These are phyloP conservation scores for Lactarius hengduanensis DNA, from an alignment of 768 basidiomycete species.

Conservation along the genomic window DNA sequence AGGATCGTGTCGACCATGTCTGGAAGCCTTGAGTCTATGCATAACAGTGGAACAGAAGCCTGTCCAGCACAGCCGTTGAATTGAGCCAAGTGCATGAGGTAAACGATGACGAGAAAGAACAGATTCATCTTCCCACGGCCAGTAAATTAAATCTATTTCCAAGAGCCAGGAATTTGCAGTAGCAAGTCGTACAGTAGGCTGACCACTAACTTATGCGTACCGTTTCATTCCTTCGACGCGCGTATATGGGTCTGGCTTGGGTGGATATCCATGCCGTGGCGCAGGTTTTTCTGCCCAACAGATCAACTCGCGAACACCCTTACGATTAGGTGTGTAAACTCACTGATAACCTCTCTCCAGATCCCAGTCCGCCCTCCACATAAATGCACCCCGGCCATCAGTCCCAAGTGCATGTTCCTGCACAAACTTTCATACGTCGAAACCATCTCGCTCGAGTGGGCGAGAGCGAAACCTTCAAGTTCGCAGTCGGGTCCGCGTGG, in stretches of 20 bases:
- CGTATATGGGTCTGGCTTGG: conserved; percentile 56
- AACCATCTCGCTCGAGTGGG: conserved; percentile 34
- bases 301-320: conserved; percentile 16
- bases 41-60: neutral
- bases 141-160: conserved; percentile 1
- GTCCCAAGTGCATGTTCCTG: conserved; percentile 51
- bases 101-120: neutral
- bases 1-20: neutral
- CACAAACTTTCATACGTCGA: conserved; percentile 63
- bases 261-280: conserved; percentile 52
- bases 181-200: neutral
- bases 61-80: neutral
- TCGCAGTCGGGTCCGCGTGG: too few relatives aligned
- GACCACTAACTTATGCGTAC: conserved; percentile 7
- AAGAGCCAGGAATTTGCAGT: neutral
- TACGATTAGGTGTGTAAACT: conserved; percentile 36
- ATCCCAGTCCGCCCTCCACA: conserved; percentile 85
- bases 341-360: conserved; percentile 65
- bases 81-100: neutral
- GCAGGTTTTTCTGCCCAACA: conserved; percentile 43
- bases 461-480: too few relatives aligned
- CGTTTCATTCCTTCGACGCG: conserved; percentile 41
- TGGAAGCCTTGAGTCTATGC: neutral
- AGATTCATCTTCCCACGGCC: neutral
- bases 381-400: conserved; percentile 68